Evolutionary conservation across 371 early-diverging fungal genomes (phyloP).

Genomic region (Circinella umbellata): DNA sequence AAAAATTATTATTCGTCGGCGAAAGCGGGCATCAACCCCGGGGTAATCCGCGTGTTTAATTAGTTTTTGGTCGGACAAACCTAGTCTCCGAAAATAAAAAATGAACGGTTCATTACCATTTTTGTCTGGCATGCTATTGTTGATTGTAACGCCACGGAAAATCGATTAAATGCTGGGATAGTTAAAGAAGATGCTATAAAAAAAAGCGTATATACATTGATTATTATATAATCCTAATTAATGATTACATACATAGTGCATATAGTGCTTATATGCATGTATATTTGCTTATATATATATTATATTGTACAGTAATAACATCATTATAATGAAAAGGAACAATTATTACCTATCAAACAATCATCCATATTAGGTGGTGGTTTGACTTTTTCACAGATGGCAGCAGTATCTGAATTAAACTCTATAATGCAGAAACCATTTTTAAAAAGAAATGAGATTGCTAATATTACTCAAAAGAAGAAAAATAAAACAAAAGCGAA

Average conservation of each 20-base stretch:
- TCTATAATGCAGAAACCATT: background rate
- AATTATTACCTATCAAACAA: constrained; percentile 33
- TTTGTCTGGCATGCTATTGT: constrained; percentile 56
- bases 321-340: too few species aligned
- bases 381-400: constrained; percentile 33
- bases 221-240: background rate
- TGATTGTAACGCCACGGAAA: constrained; percentile 52
- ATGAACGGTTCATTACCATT: constrained; percentile 32
- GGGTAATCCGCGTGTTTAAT: background rate
- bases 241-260: too few species aligned
- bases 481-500: too few species aligned
- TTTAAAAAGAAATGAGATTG: background rate
- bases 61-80: constrained; percentile 9
- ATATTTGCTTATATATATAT: too few species aligned
- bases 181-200: constrained; percentile 23
- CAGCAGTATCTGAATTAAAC: constrained; percentile 15
- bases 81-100: background rate
- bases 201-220: background rate
- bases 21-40: background rate
- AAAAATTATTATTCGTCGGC: background rate
- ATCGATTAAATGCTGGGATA: constrained; percentile 35
- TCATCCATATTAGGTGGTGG: constrained; percentile 36
- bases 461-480: background rate
- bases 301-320: too few species aligned
- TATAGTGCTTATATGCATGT: too few species aligned